Evolutionary conservation across 768 basidiomycete genomes (phyloP).

Genomic region (Leccinum truebloodii): DNA sequence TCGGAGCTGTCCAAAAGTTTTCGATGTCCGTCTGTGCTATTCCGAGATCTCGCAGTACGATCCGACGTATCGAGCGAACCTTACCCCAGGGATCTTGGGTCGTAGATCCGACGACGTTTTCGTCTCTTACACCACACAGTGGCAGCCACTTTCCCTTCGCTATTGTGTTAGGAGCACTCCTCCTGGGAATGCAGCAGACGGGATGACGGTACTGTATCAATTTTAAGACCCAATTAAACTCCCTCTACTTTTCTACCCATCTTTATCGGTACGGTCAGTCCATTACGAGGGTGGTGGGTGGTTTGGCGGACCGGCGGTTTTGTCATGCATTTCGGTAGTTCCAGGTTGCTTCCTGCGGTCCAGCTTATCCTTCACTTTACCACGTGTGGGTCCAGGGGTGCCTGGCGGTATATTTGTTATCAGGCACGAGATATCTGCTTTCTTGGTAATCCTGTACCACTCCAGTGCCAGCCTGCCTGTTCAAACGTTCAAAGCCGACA

Average conservation of each 20-base stretch:
- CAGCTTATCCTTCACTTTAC: too few species aligned
- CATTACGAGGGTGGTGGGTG: constrained; percentile 20
- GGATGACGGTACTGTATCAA: background rate
- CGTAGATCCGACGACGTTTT: constrained; percentile 21
- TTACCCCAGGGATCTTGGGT: constrained; percentile 14
- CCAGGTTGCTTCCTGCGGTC: constrained; percentile 3
- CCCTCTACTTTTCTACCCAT: constrained; percentile 12
- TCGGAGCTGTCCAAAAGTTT: too few species aligned
- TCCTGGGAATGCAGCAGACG: background rate
- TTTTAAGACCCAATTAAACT: background rate
- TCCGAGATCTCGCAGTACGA: constrained; percentile 22
- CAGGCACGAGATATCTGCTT: too few species aligned
- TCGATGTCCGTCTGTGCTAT: background rate
- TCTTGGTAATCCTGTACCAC: too few species aligned
- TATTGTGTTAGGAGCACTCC: background rate
- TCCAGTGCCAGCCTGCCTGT: too few species aligned
- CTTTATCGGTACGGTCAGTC: constrained; percentile 9
- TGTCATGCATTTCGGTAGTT: constrained; percentile 10
- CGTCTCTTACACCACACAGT: background rate
- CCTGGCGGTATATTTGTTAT: too few species aligned
- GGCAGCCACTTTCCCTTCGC: background rate
- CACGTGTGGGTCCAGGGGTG: too few species aligned
- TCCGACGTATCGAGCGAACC: constrained; percentile 5
- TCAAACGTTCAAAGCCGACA: too few species aligned
- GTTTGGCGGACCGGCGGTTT: constrained; percentile 21